phyloP scores from a whole-genome alignment of 345 rosid species.

The Ceriops zippeliana region DNA sequence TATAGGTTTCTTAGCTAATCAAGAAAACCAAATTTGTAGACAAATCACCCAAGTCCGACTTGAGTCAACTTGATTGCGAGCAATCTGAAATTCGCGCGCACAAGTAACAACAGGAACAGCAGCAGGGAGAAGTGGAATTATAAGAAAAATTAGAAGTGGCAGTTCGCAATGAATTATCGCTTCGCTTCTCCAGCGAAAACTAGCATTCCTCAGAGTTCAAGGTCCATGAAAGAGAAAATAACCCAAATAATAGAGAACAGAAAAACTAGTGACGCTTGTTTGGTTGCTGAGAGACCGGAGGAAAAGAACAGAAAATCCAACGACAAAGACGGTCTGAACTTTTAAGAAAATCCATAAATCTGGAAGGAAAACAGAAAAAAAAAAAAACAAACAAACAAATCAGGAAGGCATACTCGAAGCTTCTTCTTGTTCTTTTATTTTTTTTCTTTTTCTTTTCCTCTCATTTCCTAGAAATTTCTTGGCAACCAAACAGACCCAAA shows the following conservation, averaged over 20 bases:
- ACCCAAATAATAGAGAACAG: background rate
- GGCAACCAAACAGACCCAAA: conserved; percentile 21
- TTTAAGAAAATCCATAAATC: no score
- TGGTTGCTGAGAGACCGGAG: no score
- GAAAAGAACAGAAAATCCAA: no score
- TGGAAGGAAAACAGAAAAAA: no score
- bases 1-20: background rate
- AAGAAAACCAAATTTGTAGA: background rate
- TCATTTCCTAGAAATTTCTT: conserved; percentile 23
- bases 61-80: background rate
- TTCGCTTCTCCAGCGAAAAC: background rate
- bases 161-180: no score
- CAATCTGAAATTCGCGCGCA: background rate
- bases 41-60: background rate
- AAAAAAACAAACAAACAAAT: no score
- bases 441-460: background rate
- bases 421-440: background rate
- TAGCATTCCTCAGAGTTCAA: background rate
- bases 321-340: no score
- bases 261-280: background rate
- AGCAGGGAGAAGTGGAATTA: background rate
- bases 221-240: background rate
- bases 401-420: no score
- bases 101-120: no score
- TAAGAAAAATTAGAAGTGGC: background rate